These are phyloP conservation scores for Botryotinia convoluta DNA, from an alignment of 2,329 filamentous ascomycete species.

Conservation along the genomic window DNA sequence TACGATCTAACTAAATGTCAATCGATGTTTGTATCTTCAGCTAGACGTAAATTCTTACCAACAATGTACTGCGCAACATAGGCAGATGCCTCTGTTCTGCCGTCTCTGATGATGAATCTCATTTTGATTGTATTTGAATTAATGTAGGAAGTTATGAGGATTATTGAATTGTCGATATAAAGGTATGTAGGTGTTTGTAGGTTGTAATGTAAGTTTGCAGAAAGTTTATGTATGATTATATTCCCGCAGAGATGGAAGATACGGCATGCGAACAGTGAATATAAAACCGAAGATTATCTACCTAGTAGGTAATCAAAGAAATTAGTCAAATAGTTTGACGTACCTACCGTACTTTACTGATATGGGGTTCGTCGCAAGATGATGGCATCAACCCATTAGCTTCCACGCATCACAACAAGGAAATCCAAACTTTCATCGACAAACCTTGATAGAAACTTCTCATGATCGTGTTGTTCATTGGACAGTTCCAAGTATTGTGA, in stretches of 20 bases:
- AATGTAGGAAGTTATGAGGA: neutral
- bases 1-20: slow-evolving; percentile 55
- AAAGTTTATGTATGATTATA: neutral
- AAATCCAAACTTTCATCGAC: slow-evolving; percentile 8
- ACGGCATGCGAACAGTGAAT: slow-evolving; percentile 10
- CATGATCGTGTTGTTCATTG: slow-evolving; percentile 9
- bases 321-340: slow-evolving; percentile 18
- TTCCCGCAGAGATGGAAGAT: neutral
- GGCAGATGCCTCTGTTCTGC: slow-evolving; percentile 63
- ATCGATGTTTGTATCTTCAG: neutral
- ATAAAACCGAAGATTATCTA: slow-evolving; percentile 1
- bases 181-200: neutral
- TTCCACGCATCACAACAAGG: neutral
- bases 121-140: slow-evolving; percentile 44
- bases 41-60: slow-evolving; percentile 44
- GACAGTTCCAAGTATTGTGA: neutral
- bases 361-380: neutral
- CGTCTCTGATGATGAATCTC: slow-evolving; percentile 80
- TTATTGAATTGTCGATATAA: neutral
- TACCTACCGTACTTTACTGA: neutral
- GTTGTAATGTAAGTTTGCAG: neutral
- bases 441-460: neutral
- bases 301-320: slow-evolving; percentile 12
- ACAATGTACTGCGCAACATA: slow-evolving; percentile 83
- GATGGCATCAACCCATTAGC: slow-evolving; percentile 3